A percentile compares a stretch with the other conserved stretches of the same genome.
phyloP scores from a whole-genome alignment of 257 asterid species.

The Osmanthus fragrans region DNA sequence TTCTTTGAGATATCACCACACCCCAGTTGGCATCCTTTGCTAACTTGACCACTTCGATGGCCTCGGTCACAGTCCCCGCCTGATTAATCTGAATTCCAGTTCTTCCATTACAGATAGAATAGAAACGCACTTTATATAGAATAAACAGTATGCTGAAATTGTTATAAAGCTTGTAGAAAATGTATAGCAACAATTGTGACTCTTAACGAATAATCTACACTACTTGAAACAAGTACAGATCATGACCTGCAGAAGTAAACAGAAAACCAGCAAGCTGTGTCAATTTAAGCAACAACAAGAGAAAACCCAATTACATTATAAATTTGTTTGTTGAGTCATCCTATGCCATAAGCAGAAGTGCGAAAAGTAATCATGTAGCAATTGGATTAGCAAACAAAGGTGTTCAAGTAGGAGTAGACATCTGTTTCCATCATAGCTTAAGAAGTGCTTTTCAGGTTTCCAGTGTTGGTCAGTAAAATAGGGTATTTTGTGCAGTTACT shows the following conservation, averaged over 20 bases:
- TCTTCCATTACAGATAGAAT: slow-evolving; percentile 19
- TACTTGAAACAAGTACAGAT: slow-evolving; percentile 17
- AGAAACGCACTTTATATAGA: slow-evolving; percentile 5
- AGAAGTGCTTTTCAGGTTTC: neutral
- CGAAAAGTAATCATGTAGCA: neutral
- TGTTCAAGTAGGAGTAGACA: slow-evolving; percentile 6
- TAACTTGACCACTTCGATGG: slow-evolving; percentile 87
- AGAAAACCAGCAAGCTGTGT: neutral
- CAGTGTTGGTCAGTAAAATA: neutral
- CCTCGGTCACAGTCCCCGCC: slow-evolving; percentile 93
- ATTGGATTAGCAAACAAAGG: neutral
- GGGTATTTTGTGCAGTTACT: slow-evolving; percentile 11
- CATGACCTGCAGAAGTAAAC: slow-evolving; percentile 12
- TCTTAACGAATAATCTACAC: neutral
- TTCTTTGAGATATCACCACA: slow-evolving; percentile 83
- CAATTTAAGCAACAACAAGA: slow-evolving; percentile 11
- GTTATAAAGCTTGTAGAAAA: neutral
- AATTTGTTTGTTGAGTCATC: neutral
- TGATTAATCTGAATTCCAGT: slow-evolving; percentile 70
- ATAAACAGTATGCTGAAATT: slow-evolving; percentile 1
- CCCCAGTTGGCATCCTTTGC: slow-evolving; percentile 99
- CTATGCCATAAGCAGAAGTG: neutral
- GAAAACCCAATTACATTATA: slow-evolving; percentile 2
- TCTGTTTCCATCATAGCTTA: neutral
- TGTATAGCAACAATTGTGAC: neutral